Base-by-base conservation (phyloP, 1,284 basidiomycete species). In the Rhodotorula sp. region DNA sequence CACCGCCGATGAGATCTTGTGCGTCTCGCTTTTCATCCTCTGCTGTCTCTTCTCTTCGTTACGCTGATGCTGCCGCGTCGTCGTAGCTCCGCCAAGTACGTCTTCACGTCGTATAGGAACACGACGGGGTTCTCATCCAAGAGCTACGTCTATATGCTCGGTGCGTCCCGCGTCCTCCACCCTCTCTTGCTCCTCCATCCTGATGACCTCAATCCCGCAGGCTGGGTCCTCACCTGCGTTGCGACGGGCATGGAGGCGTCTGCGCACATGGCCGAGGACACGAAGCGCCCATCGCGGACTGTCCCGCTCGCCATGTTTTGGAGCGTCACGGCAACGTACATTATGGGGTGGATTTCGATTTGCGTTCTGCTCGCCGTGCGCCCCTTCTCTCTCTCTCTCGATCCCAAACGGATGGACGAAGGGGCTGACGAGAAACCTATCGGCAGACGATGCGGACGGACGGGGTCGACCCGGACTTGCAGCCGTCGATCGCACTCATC, bases 301-400 rank as follows among this genome's bases (percentile, higher is more conserved):
- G 78, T 79, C 0, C 79, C 79, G 12, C 56, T 75, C 7, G 77
- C 78, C 44, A 75, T 79, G 69, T 79, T 79, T 37, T 79, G 78
- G 78, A 67, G 66, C 21, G 68, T 69, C 10, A 72, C 71, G 8
- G 58, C 71, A 3, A 77, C 73, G 29, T 79, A 79, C 64, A 15
- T 69, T 12, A 67, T 77, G 46, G 79, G 79, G 8, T 79, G 77
- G 77, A 61, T 79, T 1, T 70, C 73, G 22, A 76, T 76, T 34
- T 74, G 72, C 39, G 70, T 76, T 1, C 46, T 76, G 15, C 39
- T 74, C 36, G 72, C 75, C 0, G 73, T 75, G 41, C 39, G 71
- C n/a, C n/a, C n/a, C n/a, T n/a, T n/a, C n/a, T n/a, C n/a, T 21
- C 25, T 25, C 3, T 13, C 22, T 22, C 17, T 37, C 37, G 15